Evolutionary conservation across 176 grass and related monocot species (phyloP), one percentile per base, ranked within the genome.

Genomic region (Ananas comosus): DNA sequence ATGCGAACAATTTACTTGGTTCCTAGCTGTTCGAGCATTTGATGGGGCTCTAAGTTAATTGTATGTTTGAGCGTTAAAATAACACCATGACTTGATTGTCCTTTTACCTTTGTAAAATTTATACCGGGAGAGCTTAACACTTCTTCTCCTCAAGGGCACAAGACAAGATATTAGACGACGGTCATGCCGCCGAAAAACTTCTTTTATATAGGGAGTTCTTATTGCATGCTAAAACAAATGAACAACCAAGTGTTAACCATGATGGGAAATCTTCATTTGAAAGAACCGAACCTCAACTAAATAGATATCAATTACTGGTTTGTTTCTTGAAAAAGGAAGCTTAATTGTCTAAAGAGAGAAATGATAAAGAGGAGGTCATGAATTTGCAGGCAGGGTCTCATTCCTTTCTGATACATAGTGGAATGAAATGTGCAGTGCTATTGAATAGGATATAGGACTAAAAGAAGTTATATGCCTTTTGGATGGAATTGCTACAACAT

Each of bases 231-330:
- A 50, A 56, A 69, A 49, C 13, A 58, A 33, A 63, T 13, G 64
- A 70, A 27, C 53, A 69, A 19, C 29, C 16, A 75, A 83, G 70
- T 48, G 13, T 28, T 23, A 51, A 47, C 11, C 76, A 76, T 61
- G 52, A 53, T 2, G 70, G 56, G 27, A 65, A 66, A 59, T 13
- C 76, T 80, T 68, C 47, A 63, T 68, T 73, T n/a, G 61, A 74
- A 48, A 48, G 68, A 85, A 48, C 74, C 72, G 70, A 51, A 53
- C 71, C 56, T 75, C 72, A 85, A 59, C 69, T 87, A 58, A 76
- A 21, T 53, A 48, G 61, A 80, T 77, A 33, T 51, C 59, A 56
- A 17, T 51, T 64, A 72, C 77, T 51, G 65, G 64, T 78, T 83
- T 53, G 63, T 65, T 59, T 63, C 24, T 64, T 65, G 79, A 53